A percentile compares a stretch with the other conserved stretches of the same genome.
phyloP scores from a whole-genome alignment of 2,329 filamentous ascomycete species.

The Colletotrichum sp. region DNA sequence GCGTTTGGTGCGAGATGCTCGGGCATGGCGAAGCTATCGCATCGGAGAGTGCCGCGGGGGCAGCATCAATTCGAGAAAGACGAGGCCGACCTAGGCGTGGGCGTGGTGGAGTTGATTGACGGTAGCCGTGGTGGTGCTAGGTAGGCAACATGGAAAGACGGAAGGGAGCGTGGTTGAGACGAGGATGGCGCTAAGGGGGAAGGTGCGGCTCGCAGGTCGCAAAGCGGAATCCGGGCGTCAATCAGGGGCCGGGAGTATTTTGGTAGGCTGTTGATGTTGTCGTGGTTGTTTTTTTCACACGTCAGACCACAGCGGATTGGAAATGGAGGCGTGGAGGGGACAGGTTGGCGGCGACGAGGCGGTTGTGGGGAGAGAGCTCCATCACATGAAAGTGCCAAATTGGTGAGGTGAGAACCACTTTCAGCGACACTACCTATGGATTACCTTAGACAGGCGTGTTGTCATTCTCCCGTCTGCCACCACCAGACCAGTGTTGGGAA shows the following conservation, averaged over 20 bases:
- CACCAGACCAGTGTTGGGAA: slow-evolving; percentile 1
- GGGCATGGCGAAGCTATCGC: slow-evolving; percentile 48
- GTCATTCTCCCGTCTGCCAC: neutral
- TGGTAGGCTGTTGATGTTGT: neutral
- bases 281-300: neutral
- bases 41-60: slow-evolving; percentile 11
- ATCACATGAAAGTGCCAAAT: slow-evolving; percentile 21
- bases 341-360: neutral
- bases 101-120: neutral
- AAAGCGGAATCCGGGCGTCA: neutral
- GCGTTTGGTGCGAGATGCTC: slow-evolving; percentile 44
- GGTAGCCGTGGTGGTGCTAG: neutral
- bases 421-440: neutral
- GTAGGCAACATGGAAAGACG: slow-evolving; percentile 1
- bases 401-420: neutral
- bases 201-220: neutral
- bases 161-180: neutral
- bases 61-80: neutral
- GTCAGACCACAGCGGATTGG: slow-evolving; percentile 4
- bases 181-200: neutral
- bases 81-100: neutral
- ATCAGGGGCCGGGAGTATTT: neutral
- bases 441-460: neutral
- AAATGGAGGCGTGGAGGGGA: neutral
- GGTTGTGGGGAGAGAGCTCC: slow-evolving; percentile 16